A percentile compares a stretch with the other conserved stretches of the same genome.
These are phyloP conservation scores for Eleusine coracana DNA, from an alignment of 176 grass and related monocot genomes.

Conservation along the genomic window DNA sequence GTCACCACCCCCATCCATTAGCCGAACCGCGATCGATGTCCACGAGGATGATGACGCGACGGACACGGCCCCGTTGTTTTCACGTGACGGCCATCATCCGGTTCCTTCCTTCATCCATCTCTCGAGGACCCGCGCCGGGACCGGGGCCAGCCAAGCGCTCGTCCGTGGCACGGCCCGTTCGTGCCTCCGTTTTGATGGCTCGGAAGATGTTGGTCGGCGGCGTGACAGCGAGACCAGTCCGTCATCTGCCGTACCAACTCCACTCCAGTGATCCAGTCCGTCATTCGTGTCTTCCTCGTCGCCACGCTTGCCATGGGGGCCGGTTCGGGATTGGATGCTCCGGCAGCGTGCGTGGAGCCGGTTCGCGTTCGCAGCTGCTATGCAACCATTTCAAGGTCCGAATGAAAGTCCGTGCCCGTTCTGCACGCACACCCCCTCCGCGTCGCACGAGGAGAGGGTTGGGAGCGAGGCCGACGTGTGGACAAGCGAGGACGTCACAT, in stretches of 20 bases:
- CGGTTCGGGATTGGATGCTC: not conserved
- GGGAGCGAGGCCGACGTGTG: not conserved
- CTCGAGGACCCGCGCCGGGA: not conserved
- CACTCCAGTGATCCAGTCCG: not conserved
- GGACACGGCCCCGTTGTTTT: constrained; percentile 10
- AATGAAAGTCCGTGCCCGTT: not conserved
- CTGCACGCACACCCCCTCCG: too few relatives aligned
- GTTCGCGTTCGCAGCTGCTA: too few relatives aligned
- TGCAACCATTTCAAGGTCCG: not conserved
- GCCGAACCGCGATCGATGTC: not conserved
- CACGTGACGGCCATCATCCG: not conserved
- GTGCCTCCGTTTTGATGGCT: not conserved
- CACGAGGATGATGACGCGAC: not conserved
- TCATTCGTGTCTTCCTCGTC: not conserved
- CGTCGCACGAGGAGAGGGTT: not conserved
- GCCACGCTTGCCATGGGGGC: not conserved
- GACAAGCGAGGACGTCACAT: constrained; percentile 26
- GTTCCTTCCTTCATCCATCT: not conserved
- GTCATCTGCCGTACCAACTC: not conserved
- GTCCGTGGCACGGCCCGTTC: not conserved
- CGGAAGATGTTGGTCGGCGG: not conserved
- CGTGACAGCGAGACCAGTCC: not conserved
- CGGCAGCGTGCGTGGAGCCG: not conserved
- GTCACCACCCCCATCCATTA: not conserved
- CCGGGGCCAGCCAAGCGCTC: not conserved